These are phyloP conservation scores for Carex littledalei DNA, from an alignment of 176 grass and related monocot genomes.

Conservation along the genomic window DNA sequence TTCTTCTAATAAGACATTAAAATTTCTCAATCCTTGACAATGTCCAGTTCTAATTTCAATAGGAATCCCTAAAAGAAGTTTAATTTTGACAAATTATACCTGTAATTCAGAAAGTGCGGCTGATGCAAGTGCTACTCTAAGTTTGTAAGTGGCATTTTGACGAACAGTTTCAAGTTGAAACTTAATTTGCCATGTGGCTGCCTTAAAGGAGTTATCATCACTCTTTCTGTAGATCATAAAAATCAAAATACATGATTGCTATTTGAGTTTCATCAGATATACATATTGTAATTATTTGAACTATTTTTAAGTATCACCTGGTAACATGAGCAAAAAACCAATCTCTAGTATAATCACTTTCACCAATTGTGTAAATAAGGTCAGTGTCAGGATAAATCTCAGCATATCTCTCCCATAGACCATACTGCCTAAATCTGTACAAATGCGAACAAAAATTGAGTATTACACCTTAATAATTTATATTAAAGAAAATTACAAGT, in stretches of 20 bases:
- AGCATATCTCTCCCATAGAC: conserved; percentile 82
- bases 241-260: neutral
- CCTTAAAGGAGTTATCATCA: conserved; percentile 42
- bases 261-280: neutral
- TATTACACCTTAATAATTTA: neutral
- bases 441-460: neutral
- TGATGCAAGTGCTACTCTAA: conserved; percentile 78
- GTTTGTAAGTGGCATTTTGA: conserved; percentile 53
- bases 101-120: conserved; percentile 56
- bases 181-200: conserved; percentile 90
- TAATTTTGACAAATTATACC: conserved; percentile 31
- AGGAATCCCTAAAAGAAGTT: neutral
- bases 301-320: conserved; percentile 36
- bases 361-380: conserved; percentile 55
- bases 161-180: conserved; percentile 50
- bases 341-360: conserved; percentile 62
- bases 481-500: conserved; percentile 11
- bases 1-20: too few relatives aligned
- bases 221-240: conserved; percentile 41
- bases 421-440: conserved; percentile 81
- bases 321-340: conserved; percentile 94
- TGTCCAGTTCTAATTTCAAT: neutral
- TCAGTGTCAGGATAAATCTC: conserved; percentile 62
- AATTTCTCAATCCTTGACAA: neutral
- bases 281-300: neutral